Evolutionary conservation across 441 rosid species (phyloP).

Genomic region (Pelargonium fulgidum): DNA sequence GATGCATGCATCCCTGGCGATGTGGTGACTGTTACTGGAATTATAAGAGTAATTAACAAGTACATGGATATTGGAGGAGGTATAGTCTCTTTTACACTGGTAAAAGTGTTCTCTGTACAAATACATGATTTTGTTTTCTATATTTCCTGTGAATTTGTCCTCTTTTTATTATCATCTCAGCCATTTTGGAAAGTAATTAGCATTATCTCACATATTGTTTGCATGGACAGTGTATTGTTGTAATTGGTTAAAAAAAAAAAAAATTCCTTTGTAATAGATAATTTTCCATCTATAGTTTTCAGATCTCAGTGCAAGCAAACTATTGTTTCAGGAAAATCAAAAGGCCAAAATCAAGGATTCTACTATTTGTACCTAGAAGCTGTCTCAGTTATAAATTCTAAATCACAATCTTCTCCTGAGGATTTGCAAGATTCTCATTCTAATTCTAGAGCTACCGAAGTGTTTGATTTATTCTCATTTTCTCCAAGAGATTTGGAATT

Average conservation of each 20-base stretch:
- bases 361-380: conserved; percentile 88
- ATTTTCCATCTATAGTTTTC: not conserved
- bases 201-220: not conserved
- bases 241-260: not conserved
- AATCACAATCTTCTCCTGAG: conserved; percentile 58
- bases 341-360: conserved; percentile 82
- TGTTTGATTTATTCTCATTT: conserved; percentile 68
- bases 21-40: conserved; percentile 93
- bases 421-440: conserved; percentile 48
- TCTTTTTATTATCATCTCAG: not conserved
- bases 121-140: conserved; percentile 1
- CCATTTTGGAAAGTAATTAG: conserved; percentile 1
- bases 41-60: conserved; percentile 77
- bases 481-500: conserved; percentile 84
- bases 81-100: conserved; percentile 24
- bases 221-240: not conserved
- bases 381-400: conserved; percentile 70
- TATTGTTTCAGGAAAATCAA: conserved; percentile 68
- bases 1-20: conserved; percentile 95
- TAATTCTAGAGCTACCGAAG: conserved; percentile 46
- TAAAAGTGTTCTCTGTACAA: not conserved
- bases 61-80: conserved; percentile 99
- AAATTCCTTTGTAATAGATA: not conserved
- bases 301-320: not conserved
- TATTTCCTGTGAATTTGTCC: not conserved